Percentiles rank a stretch among this genome's conserved stretches.
Conservation (phyloP, 2,329 filamentous ascomycete species). For the Talaromyces sp. region DNA sequence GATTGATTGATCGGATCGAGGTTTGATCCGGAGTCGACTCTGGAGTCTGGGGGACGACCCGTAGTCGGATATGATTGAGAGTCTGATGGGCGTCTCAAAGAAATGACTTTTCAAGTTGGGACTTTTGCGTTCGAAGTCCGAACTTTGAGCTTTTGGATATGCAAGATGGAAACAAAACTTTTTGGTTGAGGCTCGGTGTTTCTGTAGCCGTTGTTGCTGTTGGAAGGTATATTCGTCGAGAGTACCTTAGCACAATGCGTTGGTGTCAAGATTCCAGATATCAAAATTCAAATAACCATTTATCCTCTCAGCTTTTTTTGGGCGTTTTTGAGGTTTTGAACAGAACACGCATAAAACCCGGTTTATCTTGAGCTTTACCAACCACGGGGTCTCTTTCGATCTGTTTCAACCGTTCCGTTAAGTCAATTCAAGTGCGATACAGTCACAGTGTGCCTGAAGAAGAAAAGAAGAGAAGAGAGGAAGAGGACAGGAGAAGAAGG, state of each 20-base stretch:
- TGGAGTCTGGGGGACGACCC: background rate
- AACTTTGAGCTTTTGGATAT: background rate
- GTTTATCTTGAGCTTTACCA: conserved; percentile 17
- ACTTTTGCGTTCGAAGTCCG: background rate
- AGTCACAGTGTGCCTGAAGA: conserved; percentile 9
- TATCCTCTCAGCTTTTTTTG: conserved; percentile 15
- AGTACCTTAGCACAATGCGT: conserved; percentile 3
- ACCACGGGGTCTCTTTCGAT: conserved; percentile 3
- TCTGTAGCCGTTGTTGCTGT: conserved; percentile 8
- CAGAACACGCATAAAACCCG: conserved; percentile 18
- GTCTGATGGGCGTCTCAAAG: background rate
- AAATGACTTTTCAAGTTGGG: conserved; percentile 2
- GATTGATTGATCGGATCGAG: background rate
- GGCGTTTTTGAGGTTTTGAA: conserved; percentile 15
- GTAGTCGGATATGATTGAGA: background rate
- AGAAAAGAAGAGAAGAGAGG: background rate
- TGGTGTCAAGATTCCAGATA: conserved; percentile 17
- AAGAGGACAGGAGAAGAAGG: background rate
- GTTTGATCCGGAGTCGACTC: background rate
- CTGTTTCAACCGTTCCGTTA: conserved; percentile 8
- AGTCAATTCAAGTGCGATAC: conserved; percentile 11
- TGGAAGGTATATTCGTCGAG: conserved; percentile 10
- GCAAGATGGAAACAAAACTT: background rate
- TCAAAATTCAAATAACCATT: conserved; percentile 17
- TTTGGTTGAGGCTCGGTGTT: background rate